phyloP scores from a whole-genome alignment of 2,329 filamentous ascomycete genomes.

The Pseudovirgaria hyperparasitica region DNA sequence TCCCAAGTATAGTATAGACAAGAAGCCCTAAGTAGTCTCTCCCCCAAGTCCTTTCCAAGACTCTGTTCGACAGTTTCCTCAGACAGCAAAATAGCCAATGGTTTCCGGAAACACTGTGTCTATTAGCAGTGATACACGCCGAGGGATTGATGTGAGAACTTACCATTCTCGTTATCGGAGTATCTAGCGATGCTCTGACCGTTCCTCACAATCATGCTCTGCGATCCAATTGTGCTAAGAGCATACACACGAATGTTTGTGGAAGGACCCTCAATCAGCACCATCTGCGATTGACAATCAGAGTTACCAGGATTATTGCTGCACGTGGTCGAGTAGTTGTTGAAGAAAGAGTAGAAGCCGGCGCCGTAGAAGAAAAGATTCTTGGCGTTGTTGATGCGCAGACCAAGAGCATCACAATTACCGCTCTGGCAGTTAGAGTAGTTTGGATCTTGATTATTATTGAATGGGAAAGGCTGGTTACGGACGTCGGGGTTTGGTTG shows the following conservation, averaged over 20 bases:
- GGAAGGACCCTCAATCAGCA: constrained; percentile 33
- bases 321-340: constrained; percentile 41
- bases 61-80: too few relatives aligned
- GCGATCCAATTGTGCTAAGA: constrained; percentile 35
- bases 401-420: constrained; percentile 42
- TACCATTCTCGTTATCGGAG: constrained; percentile 35
- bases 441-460: constrained; percentile 50
- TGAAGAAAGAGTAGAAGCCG: constrained; percentile 58
- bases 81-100: constrained; percentile 11
- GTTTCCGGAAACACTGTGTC: constrained; percentile 23
- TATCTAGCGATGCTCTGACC: constrained; percentile 30
- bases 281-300: constrained; percentile 38
- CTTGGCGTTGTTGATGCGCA: constrained; percentile 46
- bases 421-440: constrained; percentile 38
- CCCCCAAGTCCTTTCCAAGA: too few relatives aligned
- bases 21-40: too few relatives aligned
- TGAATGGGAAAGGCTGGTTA: constrained; percentile 46
- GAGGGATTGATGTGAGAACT: too few relatives aligned
- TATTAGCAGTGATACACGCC: too few relatives aligned
- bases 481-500: constrained; percentile 68
- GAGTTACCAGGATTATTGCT: constrained; percentile 16
- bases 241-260: constrained; percentile 30
- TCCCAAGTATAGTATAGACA: too few relatives aligned
- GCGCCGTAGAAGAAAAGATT: constrained; percentile 50
- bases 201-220: constrained; percentile 35